phyloP scores from a whole-genome alignment of 2,329 filamentous ascomycete genomes.

The Mariannaea sp. region DNA sequence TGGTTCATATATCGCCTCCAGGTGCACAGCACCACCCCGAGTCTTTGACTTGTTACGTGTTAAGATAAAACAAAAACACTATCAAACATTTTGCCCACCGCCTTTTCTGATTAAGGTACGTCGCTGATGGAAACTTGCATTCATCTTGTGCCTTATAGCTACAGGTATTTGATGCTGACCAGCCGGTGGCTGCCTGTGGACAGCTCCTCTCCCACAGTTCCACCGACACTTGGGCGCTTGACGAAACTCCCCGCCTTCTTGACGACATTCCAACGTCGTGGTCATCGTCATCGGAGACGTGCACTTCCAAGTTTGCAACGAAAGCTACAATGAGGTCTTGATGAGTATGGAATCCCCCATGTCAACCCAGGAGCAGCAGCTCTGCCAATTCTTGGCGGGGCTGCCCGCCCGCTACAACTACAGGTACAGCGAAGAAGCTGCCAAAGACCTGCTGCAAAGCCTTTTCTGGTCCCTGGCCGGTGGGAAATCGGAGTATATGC shows the following conservation, averaged over 20 bases:
- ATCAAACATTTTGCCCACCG: slow-evolving; percentile 10
- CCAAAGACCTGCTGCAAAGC: slow-evolving; percentile 72
- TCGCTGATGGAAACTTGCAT: neutral
- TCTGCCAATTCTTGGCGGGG: slow-evolving; percentile 80
- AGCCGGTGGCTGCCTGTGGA: slow-evolving; percentile 13
- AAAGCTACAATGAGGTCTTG: slow-evolving; percentile 36
- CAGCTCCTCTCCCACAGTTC: slow-evolving; percentile 21
- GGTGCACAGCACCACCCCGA: slow-evolving; percentile 9
- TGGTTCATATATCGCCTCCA: neutral
- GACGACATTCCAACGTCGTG: slow-evolving; percentile 37
- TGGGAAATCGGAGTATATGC: slow-evolving; percentile 73
- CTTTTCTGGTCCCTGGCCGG: slow-evolving; percentile 89
- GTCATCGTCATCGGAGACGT: slow-evolving; percentile 24
- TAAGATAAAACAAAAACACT: neutral
- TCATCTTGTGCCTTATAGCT: too few species aligned
- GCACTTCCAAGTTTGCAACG: slow-evolving; percentile 12
- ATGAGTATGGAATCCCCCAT: slow-evolving; percentile 57
- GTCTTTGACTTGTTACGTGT: slow-evolving; percentile 5
- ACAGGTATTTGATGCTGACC: slow-evolving; percentile 24
- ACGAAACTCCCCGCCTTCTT: slow-evolving; percentile 26
- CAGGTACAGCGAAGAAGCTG: slow-evolving; percentile 75
- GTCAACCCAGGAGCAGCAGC: slow-evolving; percentile 75
- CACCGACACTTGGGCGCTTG: slow-evolving; percentile 30
- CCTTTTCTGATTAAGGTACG: slow-evolving; percentile 5
- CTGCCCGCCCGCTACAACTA: slow-evolving; percentile 75